Percentiles rank a stretch among this genome's conserved stretches.
phyloP scores from a whole-genome alignment of 2,329 filamentous ascomycete species.

The Venturia nashicola region DNA sequence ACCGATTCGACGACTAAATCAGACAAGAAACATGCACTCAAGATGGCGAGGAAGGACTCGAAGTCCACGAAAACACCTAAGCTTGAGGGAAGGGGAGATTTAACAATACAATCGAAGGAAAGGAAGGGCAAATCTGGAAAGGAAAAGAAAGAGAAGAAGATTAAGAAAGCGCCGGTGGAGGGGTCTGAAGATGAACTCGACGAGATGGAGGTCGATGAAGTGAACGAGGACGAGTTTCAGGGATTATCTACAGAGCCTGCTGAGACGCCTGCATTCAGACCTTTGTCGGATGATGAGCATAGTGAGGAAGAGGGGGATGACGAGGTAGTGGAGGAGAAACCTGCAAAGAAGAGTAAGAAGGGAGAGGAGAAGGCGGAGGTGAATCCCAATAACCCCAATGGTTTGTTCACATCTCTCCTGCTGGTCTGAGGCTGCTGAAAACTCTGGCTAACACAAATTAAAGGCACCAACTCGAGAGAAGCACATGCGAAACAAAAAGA shows the following conservation, averaged over 20 bases:
- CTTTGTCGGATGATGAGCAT: constrained; percentile 5
- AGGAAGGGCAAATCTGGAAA: constrained; percentile 20
- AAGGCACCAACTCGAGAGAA: constrained; percentile 63
- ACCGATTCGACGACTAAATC: background rate
- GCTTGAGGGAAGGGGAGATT: constrained; percentile 10
- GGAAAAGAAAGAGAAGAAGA: constrained; percentile 13
- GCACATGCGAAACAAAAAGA: constrained; percentile 88
- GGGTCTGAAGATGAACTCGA: constrained; percentile 22
- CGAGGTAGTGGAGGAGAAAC: background rate
- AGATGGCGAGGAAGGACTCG: constrained; percentile 11
- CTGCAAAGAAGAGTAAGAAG: background rate
- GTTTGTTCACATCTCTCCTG: background rate
- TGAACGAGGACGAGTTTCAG: constrained; percentile 19
- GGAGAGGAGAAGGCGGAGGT: background rate
- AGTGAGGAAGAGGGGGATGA: constrained; percentile 14
- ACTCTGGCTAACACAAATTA: background rate
- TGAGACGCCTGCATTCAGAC: background rate
- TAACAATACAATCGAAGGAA: constrained; percentile 4
- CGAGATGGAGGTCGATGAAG: constrained; percentile 23
- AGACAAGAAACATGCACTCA: background rate
- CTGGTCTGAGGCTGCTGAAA: background rate
- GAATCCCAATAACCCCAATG: background rate
- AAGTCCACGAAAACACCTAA: constrained; percentile 20
- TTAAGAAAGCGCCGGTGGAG: constrained; percentile 11
- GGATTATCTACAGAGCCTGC: constrained; percentile 18